phyloP scores from a whole-genome alignment of 169 alveolate species.

The Plasmodium relictum region DNA sequence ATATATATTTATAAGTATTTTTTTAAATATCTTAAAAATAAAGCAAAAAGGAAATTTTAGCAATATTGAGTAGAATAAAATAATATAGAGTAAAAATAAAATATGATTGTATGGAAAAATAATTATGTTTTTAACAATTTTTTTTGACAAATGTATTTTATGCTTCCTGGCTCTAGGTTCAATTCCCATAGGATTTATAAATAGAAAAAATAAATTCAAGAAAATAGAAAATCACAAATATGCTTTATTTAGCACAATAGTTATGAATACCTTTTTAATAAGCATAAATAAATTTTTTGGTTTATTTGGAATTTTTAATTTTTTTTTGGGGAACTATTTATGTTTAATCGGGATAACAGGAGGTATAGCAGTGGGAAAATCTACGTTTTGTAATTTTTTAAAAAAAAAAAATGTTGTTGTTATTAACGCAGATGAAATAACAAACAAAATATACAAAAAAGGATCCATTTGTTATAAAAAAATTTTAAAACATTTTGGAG shows the following conservation, averaged over 20 bases:
- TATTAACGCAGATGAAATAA: conserved; percentile 62
- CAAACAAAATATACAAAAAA: conserved; percentile 79
- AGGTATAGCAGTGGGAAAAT: conserved; percentile 87
- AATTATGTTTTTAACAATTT: conserved; percentile 75
- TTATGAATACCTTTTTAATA: conserved; percentile 73
- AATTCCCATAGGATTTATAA: conserved; percentile 78
- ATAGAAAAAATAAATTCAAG: conserved; percentile 74
- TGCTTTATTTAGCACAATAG: conserved; percentile 49
- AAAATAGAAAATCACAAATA: conserved; percentile 69
- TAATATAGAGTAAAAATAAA: conserved; percentile 14
- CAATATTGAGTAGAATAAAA: conserved; percentile 6
- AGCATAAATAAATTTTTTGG: conserved; percentile 58
- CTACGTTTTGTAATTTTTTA: conserved; percentile 83
- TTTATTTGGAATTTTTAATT: conserved; percentile 74
- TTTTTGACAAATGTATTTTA: conserved; percentile 76
- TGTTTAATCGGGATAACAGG: conserved; percentile 87
- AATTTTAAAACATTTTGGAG: conserved; percentile 82
- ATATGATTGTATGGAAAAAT: conserved; percentile 68
- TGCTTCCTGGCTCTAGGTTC: conserved; percentile 74
- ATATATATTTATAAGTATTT: neutral
- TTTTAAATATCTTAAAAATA: neutral
- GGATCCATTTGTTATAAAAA: conserved; percentile 83
- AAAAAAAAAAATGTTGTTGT: conserved; percentile 83
- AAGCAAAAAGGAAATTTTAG: neutral
- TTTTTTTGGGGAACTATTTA: conserved; percentile 78